These are phyloP conservation scores for Podospora australis DNA, from an alignment of 495 filamentous ascomycete species.

Conservation along the genomic window DNA sequence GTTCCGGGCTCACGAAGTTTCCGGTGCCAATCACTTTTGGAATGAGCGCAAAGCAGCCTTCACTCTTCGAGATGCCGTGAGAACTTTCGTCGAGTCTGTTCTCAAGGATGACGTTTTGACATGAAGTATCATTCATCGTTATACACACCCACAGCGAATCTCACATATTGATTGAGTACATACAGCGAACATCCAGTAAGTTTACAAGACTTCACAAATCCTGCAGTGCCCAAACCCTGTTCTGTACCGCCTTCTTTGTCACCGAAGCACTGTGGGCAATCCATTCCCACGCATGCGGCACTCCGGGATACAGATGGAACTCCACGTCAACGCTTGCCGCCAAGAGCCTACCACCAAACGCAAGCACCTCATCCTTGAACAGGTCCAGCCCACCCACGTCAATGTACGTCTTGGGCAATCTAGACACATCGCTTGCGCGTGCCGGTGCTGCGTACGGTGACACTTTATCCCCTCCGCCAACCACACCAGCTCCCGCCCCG, in stretches of 20 bases:
- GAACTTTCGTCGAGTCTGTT: slow-evolving; percentile 14
- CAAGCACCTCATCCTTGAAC: slow-evolving; percentile 39
- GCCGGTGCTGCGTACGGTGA: slow-evolving; percentile 35
- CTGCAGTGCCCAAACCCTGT: slow-evolving; percentile 10
- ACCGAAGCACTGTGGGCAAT: background rate
- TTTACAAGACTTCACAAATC: slow-evolving; percentile 13
- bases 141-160: too few species aligned
- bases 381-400: slow-evolving; percentile 34
- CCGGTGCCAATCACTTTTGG: slow-evolving; percentile 81
- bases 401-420: slow-evolving; percentile 32
- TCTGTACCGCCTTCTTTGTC: slow-evolving; percentile 12
- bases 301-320: slow-evolving; percentile 46
- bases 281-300: slow-evolving; percentile 42
- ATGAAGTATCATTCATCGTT: too few species aligned
- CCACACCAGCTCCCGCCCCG: slow-evolving; percentile 8
- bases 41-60: slow-evolving; percentile 54
- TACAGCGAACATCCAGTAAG: too few species aligned
- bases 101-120: too few species aligned
- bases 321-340: slow-evolving; percentile 36
- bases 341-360: slow-evolving; percentile 33
- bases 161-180: too few species aligned
- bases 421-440: slow-evolving; percentile 24
- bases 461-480: slow-evolving; percentile 12
- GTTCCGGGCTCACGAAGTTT: slow-evolving; percentile 53
- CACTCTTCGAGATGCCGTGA: slow-evolving; percentile 39